Evolutionary conservation across 805 yeast species (phyloP).

Genomic region (Yarrowia yakushimensis): DNA sequence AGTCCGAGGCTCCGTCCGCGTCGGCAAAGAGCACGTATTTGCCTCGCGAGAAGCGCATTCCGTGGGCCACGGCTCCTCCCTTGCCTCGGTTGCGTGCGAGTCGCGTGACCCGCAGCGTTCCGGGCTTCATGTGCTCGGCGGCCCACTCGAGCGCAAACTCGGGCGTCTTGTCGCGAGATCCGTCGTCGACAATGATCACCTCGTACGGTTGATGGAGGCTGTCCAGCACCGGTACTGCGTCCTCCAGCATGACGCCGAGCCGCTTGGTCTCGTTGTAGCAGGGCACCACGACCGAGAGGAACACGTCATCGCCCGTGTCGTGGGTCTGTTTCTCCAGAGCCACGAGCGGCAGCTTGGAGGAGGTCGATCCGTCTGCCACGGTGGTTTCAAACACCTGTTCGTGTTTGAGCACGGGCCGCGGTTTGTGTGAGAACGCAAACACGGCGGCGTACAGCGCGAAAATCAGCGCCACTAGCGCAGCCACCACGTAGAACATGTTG

Average conservation of each 20-base stretch:
- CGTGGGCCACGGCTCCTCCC: constrained; percentile 96
- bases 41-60: constrained; percentile 74
- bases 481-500: constrained; percentile 18
- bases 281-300: constrained; percentile 82
- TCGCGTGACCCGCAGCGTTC: constrained; percentile 64
- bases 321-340: constrained; percentile 1
- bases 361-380: constrained; percentile 1
- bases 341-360: neutral
- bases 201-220: constrained; percentile 51
- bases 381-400: constrained; percentile 18
- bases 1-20: constrained; percentile 94
- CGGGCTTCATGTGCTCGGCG: constrained; percentile 50
- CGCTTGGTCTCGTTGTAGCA: constrained; percentile 84
- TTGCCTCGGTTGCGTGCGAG: constrained; percentile 82
- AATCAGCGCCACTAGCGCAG: constrained; percentile 7
- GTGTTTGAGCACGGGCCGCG: neutral
- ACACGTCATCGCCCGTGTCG: constrained; percentile 37
- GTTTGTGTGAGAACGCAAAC: constrained; percentile 12
- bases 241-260: constrained; percentile 46
- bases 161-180: constrained; percentile 77
- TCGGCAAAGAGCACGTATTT: constrained; percentile 80
- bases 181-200: constrained; percentile 86
- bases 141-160: constrained; percentile 65
- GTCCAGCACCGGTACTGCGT: constrained; percentile 49
- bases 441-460: constrained; percentile 1